Percentiles rank a stretch among this genome's conserved stretches.
Evolutionary conservation across 352 stramenopile species (phyloP).

Genomic region (Globisporangium camurandrum): DNA sequence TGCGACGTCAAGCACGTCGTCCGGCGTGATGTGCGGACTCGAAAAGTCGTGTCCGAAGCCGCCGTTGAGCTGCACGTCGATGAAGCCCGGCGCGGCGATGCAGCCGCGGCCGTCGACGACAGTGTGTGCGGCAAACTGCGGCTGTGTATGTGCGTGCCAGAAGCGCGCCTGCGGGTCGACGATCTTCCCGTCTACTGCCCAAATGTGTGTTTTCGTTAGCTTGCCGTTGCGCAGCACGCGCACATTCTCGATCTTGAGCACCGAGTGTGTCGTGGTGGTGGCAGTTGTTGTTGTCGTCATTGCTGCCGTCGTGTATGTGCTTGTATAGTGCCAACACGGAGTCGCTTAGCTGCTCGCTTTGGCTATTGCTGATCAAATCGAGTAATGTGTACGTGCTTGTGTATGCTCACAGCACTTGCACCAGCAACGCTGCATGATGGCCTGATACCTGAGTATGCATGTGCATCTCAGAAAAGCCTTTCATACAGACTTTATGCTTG

Average conservation of each 20-base stretch:
- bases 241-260: conserved; percentile 56
- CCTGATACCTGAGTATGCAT: no score
- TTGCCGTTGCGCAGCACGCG: conserved; percentile 37
- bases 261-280: conserved; percentile 2
- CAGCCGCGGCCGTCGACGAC: conserved; percentile 60
- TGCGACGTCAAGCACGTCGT: conserved; percentile 41
- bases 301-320: not conserved
- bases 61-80: conserved; percentile 89
- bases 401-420: no score
- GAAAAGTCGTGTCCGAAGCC: conserved; percentile 86
- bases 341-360: no score
- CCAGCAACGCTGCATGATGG: no score
- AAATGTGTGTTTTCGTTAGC: conserved; percentile 33
- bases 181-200: conserved; percentile 47
- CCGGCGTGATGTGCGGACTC: conserved; percentile 26
- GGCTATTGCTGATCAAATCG: no score
- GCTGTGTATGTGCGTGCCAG: conserved; percentile 22
- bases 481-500: no score
- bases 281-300: not conserved
- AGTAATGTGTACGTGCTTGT: no score
- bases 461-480: no score
- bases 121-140: conserved; percentile 30
- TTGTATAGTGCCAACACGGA: no score
- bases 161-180: conserved; percentile 48
- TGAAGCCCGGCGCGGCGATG: conserved; percentile 80